Evolutionary conservation across 768 basidiomycete genomes (phyloP).

Genomic region (Lepiota brunneoincarnata): DNA sequence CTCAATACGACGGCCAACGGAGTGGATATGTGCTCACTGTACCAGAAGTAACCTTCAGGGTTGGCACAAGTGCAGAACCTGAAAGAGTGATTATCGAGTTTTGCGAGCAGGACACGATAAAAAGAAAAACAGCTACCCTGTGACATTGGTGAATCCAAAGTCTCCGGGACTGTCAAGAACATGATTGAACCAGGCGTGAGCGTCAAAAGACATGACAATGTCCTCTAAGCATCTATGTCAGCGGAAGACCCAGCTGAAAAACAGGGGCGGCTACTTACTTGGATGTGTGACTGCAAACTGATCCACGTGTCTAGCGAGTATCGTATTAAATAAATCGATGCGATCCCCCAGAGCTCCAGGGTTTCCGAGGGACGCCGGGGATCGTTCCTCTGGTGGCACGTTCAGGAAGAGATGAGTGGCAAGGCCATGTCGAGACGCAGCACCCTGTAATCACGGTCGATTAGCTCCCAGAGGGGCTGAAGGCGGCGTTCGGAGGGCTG

Average conservation of each 20-base stretch:
- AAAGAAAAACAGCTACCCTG: slow-evolving; percentile 32
- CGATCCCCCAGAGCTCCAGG: slow-evolving; percentile 35
- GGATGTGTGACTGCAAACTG: slow-evolving; percentile 35
- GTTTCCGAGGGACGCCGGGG: slow-evolving; percentile 35
- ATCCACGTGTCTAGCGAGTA: slow-evolving; percentile 32
- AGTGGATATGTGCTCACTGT: slow-evolving; percentile 32
- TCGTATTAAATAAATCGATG: slow-evolving; percentile 39
- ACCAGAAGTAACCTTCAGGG: slow-evolving; percentile 48
- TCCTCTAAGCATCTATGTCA: slow-evolving; percentile 22
- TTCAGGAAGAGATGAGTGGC: slow-evolving; percentile 51
- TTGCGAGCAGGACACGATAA: not conserved
- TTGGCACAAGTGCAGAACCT: slow-evolving; percentile 52
- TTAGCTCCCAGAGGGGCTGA: not conserved
- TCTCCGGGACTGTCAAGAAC: slow-evolving; percentile 37
- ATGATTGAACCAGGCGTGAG: slow-evolving; percentile 45
- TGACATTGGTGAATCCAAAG: slow-evolving; percentile 47
- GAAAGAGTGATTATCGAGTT: not conserved
- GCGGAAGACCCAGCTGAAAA: not conserved
- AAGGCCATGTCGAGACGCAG: slow-evolving; percentile 41
- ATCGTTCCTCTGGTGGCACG: slow-evolving; percentile 52
- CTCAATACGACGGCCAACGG: not conserved
- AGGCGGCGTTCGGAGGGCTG: not conserved
- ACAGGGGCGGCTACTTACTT: slow-evolving; percentile 17
- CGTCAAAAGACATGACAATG: slow-evolving; percentile 46
- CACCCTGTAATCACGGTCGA: slow-evolving; percentile 9